phyloP scores from a whole-genome alignment of 306 rosid species.

The Styphnolobium japonicum region DNA sequence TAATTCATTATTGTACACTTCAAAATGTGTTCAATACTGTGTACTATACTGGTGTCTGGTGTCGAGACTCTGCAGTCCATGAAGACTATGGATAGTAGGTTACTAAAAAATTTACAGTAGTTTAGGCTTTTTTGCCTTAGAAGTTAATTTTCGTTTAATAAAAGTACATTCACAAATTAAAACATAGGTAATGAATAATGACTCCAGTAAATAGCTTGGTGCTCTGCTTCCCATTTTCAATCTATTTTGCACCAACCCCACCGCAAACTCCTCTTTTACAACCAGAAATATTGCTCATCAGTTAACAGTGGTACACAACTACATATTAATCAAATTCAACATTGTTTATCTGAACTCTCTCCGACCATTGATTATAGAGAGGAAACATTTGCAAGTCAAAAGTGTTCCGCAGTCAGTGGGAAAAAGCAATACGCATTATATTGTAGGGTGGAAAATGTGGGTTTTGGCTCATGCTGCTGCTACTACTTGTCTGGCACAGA shows the following conservation, averaged over 20 bases:
- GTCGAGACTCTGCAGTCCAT: no score
- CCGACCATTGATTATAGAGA: background rate
- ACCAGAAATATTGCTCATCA: background rate
- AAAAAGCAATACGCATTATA: constrained; percentile 4
- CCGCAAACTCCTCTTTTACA: background rate
- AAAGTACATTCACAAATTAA: background rate
- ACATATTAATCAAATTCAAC: background rate
- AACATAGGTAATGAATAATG: background rate
- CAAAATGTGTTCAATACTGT: no score
- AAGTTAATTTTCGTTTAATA: no score
- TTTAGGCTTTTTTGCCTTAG: no score
- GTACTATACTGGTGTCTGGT: no score
- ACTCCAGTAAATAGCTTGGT: background rate
- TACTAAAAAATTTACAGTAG: no score
- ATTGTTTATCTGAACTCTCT: background rate
- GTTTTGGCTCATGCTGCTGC: background rate
- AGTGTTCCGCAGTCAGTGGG: constrained; percentile 59
- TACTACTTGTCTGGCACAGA: background rate
- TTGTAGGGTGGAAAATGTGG: background rate
- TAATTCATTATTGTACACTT: no score
- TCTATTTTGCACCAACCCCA: background rate
- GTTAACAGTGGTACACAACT: background rate
- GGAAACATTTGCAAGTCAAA: constrained; percentile 10
- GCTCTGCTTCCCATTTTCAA: background rate
- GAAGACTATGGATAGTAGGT: no score